Evolutionary conservation across 148 eudicot species (phyloP).

Genomic region (Chenopodium berlandieri): DNA sequence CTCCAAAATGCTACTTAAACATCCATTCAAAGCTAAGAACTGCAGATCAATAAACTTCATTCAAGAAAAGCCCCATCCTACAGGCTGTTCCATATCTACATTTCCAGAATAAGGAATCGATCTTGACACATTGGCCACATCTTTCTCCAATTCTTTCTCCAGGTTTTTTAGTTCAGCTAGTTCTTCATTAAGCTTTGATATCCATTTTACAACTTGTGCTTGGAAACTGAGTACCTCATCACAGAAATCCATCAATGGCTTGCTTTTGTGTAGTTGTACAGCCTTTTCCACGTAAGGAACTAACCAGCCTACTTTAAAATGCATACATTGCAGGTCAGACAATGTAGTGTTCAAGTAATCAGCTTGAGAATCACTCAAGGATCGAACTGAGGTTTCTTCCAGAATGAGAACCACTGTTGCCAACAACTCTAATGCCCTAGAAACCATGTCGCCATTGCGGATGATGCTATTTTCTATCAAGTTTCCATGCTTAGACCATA

Average conservation of each 20-base stretch:
- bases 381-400: neutral
- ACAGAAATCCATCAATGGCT: conserved; percentile 4
- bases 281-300: conserved; percentile 10
- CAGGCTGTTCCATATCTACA: conserved; percentile 6
- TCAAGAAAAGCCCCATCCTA: neutral
- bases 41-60: neutral
- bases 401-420: conserved; percentile 7
- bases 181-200: neutral
- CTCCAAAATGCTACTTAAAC: neutral
- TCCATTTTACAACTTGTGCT: neutral
- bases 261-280: conserved; percentile 3
- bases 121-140: neutral
- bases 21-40: neutral
- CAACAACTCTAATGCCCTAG: neutral
- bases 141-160: conserved; percentile 4
- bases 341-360: neutral
- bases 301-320: conserved; percentile 13
- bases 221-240: neutral
- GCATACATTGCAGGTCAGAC: conserved; percentile 1
- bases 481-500: conserved; percentile 15
- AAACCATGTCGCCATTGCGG: neutral
- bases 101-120: neutral
- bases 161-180: conserved; percentile 1
- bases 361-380: conserved; percentile 1
- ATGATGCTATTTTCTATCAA: neutral